Percentiles rank a stretch among this genome's conserved stretches.
Evolutionary conservation across 2,329 filamentous ascomycete species (phyloP).

Genomic region (Aspergillus melleus): DNA sequence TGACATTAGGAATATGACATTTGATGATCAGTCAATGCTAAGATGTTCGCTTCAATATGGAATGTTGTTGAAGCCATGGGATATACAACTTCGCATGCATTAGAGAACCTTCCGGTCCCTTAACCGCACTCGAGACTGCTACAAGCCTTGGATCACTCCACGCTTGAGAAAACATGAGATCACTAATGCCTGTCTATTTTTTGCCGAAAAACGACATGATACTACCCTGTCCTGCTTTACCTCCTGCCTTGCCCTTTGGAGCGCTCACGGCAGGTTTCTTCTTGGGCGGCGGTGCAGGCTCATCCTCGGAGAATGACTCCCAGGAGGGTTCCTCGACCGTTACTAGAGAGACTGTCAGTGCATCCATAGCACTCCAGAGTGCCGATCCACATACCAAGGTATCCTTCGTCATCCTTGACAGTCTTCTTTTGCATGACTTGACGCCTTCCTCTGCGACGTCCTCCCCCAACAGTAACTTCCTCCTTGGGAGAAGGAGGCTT

Average conservation of each 20-base stretch:
- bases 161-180: too few species aligned
- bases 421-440: slow-evolving; percentile 86
- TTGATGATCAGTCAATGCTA: too few species aligned
- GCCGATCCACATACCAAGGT: slow-evolving; percentile 65
- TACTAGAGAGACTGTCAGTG: slow-evolving; percentile 54
- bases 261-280: slow-evolving; percentile 47
- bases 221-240: slow-evolving; percentile 64
- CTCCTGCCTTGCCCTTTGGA: slow-evolving; percentile 55
- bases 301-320: slow-evolving; percentile 94
- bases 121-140: too few species aligned
- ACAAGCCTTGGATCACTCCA: too few species aligned
- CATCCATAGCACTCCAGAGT: neutral
- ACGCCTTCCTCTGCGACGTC: slow-evolving; percentile 72
- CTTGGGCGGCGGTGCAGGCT: slow-evolving; percentile 56
- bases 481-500: slow-evolving; percentile 50
- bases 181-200: slow-evolving; percentile 52
- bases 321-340: slow-evolving; percentile 81
- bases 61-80: too few species aligned
- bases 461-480: slow-evolving; percentile 58
- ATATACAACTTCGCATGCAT: too few species aligned
- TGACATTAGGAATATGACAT: too few species aligned
- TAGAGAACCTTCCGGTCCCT: too few species aligned
- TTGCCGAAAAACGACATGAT: slow-evolving; percentile 94
- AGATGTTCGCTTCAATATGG: too few species aligned
- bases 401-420: slow-evolving; percentile 83